A percentile compares a stretch with the other conserved stretches of the same genome.
These are phyloP conservation scores for Trichoderma guizhouense DNA, from an alignment of 2,329 filamentous ascomycete genomes.

Conservation along the genomic window DNA sequence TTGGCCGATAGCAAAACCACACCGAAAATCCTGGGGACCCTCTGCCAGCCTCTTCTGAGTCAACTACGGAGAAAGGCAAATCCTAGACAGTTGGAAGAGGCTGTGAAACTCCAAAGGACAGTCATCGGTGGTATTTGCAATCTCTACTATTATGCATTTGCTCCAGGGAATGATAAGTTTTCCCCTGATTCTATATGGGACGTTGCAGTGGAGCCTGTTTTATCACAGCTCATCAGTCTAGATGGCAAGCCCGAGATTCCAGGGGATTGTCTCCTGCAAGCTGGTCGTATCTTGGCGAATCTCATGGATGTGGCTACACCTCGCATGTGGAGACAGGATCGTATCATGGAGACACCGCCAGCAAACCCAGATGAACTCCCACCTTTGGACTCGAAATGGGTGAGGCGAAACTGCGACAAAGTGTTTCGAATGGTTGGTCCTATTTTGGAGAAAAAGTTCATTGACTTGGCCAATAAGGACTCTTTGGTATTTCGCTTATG, in stretches of 20 bases:
- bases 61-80: conserved; percentile 65
- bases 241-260: conserved; percentile 37
- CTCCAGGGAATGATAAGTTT: conserved; percentile 61
- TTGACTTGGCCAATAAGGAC: conserved; percentile 58
- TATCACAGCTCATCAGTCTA: conserved; percentile 51
- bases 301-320: conserved; percentile 60
- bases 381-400: conserved; percentile 80
- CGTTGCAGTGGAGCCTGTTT: conserved; percentile 62
- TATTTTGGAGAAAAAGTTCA: conserved; percentile 59
- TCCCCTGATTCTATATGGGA: conserved; percentile 79
- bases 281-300: conserved; percentile 66
- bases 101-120: conserved; percentile 46
- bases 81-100: conserved; percentile 54
- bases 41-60: conserved; percentile 65
- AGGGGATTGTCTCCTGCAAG: conserved; percentile 54
- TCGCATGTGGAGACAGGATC: conserved; percentile 70
- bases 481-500: conserved; percentile 56
- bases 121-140: conserved; percentile 72
- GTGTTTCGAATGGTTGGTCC: conserved; percentile 63
- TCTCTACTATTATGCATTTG: conserved; percentile 78
- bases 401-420: conserved; percentile 64
- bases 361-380: conserved; percentile 73
- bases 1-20: conserved; percentile 59
- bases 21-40: conserved; percentile 34
- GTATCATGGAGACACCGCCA: conserved; percentile 58